A percentile compares a stretch with the other conserved stretches of the same genome.
Evolutionary conservation across 495 filamentous ascomycete species (phyloP).

Genomic region (Oidiodendron maius): DNA sequence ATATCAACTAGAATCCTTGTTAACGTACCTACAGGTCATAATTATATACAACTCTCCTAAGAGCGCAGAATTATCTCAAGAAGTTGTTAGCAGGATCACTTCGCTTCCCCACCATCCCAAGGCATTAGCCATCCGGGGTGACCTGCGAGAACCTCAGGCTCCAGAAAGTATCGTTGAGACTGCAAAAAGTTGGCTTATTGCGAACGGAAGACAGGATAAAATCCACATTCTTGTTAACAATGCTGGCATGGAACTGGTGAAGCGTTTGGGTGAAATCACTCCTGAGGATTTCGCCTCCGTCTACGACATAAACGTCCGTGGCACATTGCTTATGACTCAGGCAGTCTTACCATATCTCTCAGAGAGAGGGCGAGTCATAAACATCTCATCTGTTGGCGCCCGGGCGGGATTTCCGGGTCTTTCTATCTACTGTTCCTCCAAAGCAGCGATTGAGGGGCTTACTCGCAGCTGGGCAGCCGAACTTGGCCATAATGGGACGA

Average conservation of each 20-base stretch:
- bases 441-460: conserved; percentile 67
- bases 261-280: conserved; percentile 45
- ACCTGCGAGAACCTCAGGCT: conserved; percentile 52
- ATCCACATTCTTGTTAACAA: conserved; percentile 62
- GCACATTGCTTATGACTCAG: conserved; percentile 56
- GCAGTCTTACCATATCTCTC: conserved; percentile 10
- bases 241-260: conserved; percentile 48
- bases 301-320: conserved; percentile 57
- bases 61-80: conserved; percentile 42
- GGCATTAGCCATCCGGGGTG: conserved; percentile 49
- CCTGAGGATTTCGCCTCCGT: conserved; percentile 50
- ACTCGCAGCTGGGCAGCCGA: conserved; percentile 56
- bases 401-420: background rate
- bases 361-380: conserved; percentile 3
- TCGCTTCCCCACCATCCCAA: conserved; percentile 24
- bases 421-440: conserved; percentile 45
- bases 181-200: conserved; percentile 49
- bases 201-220: conserved; percentile 15
- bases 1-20: no score
- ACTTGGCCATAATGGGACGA: conserved; percentile 50
- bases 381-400: conserved; percentile 5
- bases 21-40: background rate
- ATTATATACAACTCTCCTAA: conserved; percentile 1
- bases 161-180: conserved; percentile 52
- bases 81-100: conserved; percentile 38